A percentile compares a stretch with the other conserved stretches of the same genome.
phyloP scores from a whole-genome alignment of 371 early-diverging fungal genomes.

The Mucor racemosus region DNA sequence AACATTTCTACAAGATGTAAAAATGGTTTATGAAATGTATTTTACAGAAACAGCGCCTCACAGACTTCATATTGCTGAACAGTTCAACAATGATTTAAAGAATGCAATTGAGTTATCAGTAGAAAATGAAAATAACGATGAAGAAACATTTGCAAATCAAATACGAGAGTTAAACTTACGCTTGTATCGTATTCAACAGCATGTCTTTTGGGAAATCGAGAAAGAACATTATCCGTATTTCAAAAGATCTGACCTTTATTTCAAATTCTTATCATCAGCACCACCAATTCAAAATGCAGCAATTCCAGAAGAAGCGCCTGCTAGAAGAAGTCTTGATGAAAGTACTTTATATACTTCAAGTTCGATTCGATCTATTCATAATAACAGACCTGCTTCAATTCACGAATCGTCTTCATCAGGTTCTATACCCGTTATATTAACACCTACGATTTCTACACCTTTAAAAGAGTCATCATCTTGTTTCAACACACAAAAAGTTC shows the following conservation, averaged over 20 bases:
- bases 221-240: constrained; percentile 67
- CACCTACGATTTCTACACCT: background rate
- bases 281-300: constrained; percentile 19
- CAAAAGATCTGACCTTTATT: constrained; percentile 68
- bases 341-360: constrained; percentile 15
- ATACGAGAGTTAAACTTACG: constrained; percentile 31
- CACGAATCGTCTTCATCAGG: constrained; percentile 10
- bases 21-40: constrained; percentile 74
- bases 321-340: constrained; percentile 46
- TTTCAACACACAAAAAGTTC: background rate
- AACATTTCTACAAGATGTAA: constrained; percentile 62
- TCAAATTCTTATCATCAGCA: constrained; percentile 63
- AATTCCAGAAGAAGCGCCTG: constrained; percentile 13
- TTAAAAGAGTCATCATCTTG: background rate
- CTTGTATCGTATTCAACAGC: constrained; percentile 48
- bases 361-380: background rate
- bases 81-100: constrained; percentile 31
- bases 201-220: constrained; percentile 71
- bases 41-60: constrained; percentile 61
- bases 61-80: constrained; percentile 43
- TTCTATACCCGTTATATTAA: background rate
- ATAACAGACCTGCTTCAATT: constrained; percentile 16
- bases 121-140: constrained; percentile 10
- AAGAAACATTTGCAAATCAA: constrained; percentile 8
- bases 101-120: constrained; percentile 25